phyloP scores from a whole-genome alignment of 2,329 filamentous ascomycete genomes.

The Fusarium proliferatum region DNA sequence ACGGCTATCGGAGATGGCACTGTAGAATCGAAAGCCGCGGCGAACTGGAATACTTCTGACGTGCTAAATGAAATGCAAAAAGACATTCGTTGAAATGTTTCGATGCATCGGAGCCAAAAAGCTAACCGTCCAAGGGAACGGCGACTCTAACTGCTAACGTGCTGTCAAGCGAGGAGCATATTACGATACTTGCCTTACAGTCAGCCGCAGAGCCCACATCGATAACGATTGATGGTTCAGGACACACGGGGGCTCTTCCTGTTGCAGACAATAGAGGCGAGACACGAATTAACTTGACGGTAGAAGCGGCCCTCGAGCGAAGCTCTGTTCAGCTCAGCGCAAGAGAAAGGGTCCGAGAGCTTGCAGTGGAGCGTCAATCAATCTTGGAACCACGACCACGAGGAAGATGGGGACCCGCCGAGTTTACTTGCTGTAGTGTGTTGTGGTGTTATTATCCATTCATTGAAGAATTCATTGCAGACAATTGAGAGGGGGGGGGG shows the following conservation, averaged over 20 bases:
- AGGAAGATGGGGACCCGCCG: slow-evolving; percentile 20
- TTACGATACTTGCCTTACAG: slow-evolving; percentile 17
- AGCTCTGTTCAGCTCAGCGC: slow-evolving; percentile 19
- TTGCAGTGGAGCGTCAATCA: slow-evolving; percentile 27
- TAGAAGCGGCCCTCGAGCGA: slow-evolving; percentile 8
- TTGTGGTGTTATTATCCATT: slow-evolving; percentile 3
- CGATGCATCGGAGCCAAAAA: background rate
- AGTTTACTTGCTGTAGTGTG: slow-evolving; percentile 1
- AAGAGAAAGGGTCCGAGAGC: slow-evolving; percentile 34
- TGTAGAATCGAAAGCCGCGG: slow-evolving; percentile 7
- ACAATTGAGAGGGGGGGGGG: slow-evolving; percentile 7
- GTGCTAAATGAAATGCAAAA: background rate
- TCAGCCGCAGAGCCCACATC: slow-evolving; percentile 12
- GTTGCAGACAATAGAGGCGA: slow-evolving; percentile 26
- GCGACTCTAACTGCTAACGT: slow-evolving; percentile 18
- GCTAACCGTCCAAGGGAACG: background rate
- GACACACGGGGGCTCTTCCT: slow-evolving; percentile 20
- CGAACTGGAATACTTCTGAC: background rate
- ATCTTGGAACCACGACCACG: slow-evolving; percentile 23
- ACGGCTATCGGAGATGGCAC: background rate
- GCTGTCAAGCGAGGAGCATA: slow-evolving; percentile 14
- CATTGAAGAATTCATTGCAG: background rate
- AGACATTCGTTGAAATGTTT: background rate
- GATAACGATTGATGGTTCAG: slow-evolving; percentile 11
- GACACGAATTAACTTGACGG: background rate